Conservation (phyloP, 768 basidiomycete genomes). For the Exidia glandulosa region DNA sequence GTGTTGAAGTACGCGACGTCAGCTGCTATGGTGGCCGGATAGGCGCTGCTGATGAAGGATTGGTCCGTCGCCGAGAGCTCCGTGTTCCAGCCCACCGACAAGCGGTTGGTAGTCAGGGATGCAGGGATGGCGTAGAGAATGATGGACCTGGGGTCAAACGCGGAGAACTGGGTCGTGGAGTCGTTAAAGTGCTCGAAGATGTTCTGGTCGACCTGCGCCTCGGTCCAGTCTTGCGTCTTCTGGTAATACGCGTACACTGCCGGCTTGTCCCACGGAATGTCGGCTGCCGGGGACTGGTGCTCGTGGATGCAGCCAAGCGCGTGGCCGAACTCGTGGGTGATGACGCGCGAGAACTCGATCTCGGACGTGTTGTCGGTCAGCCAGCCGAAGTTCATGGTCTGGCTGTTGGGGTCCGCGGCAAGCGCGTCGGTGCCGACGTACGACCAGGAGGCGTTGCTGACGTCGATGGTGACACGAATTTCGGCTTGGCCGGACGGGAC, state of each 20-base stretch:
- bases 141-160: background rate
- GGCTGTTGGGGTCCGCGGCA: background rate
- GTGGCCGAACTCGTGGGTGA: conserved; percentile 20
- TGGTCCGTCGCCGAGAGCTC: background rate
- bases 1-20: background rate
- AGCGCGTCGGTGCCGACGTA: background rate
- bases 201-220: background rate
- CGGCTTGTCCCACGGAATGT: background rate
- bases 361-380: background rate
- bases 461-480: background rate
- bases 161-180: background rate
- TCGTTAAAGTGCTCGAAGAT: background rate
- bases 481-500: background rate
- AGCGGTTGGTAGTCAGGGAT: background rate
- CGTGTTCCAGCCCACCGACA: background rate
- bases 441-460: background rate
- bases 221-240: background rate
- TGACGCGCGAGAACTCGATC: background rate
- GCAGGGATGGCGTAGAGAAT: background rate
- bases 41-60: background rate
- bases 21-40: background rate
- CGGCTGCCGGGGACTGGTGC: conserved; percentile 15
- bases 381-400: background rate
- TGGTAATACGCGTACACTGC: background rate
- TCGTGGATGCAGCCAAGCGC: conserved; percentile 17